Conservation (phyloP, 2,329 filamentous ascomycete species). For the Zymoseptoria ardabiliae region DNA sequence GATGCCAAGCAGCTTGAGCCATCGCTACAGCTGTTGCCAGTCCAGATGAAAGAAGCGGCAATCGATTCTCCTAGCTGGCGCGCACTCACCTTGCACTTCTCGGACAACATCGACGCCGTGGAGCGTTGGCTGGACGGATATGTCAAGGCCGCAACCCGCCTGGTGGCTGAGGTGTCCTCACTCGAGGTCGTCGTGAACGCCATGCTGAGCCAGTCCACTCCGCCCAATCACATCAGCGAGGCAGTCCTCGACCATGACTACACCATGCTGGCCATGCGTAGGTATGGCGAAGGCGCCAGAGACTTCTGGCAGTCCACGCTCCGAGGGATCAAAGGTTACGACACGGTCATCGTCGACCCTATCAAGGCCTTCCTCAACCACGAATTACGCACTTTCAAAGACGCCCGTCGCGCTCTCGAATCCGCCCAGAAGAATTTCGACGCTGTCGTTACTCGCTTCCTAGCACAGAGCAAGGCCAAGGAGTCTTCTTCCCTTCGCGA, state of each 20-base stretch:
- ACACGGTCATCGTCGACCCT: conserved; percentile 70
- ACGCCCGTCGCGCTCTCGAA: conserved; percentile 69
- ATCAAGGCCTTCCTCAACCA: conserved; percentile 68
- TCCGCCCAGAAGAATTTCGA: conserved; percentile 79
- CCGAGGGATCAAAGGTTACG: conserved; percentile 67
- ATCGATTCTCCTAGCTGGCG: conserved; percentile 96
- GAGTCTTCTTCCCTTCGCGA: conserved; percentile 85
- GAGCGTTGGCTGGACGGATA: conserved; percentile 85
- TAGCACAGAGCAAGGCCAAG: conserved; percentile 82
- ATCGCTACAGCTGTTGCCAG: not conserved
- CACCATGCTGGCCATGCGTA: conserved; percentile 75
- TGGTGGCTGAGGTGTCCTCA: conserved; percentile 58
- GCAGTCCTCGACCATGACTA: conserved; percentile 92
- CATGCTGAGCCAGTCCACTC: conserved; percentile 69
- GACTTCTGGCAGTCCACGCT: conserved; percentile 81
- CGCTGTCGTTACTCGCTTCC: conserved; percentile 69
- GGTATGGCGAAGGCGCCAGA: conserved; percentile 74
- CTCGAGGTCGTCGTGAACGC: conserved; percentile 73
- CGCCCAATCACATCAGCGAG: conserved; percentile 67
- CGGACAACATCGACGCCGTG: conserved; percentile 82
- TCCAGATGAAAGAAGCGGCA: conserved; percentile 74
- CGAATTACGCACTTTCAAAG: conserved; percentile 81
- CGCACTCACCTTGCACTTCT: conserved; percentile 75
- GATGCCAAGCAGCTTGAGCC: not conserved
- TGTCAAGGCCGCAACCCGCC: conserved; percentile 53